Percentiles rank a stretch among this genome's conserved stretches.
These are phyloP conservation scores for Coemansia reversa DNA, from an alignment of 192 early-diverging fungal genomes.

Conservation along the genomic window DNA sequence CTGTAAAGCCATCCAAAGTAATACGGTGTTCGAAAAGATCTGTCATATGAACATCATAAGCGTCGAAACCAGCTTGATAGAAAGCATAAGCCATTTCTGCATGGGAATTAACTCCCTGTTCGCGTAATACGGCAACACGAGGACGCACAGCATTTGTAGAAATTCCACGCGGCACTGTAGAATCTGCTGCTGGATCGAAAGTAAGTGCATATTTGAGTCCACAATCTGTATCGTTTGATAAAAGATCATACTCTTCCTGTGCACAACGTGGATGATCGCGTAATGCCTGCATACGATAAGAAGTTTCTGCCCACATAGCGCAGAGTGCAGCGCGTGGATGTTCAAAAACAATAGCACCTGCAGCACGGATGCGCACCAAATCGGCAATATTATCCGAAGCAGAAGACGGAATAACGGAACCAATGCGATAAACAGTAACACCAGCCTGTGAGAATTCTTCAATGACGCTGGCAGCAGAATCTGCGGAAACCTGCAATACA, in stretches of 20 bases:
- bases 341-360: slow-evolving; percentile 53
- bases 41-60: slow-evolving; percentile 98
- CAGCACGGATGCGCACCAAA: slow-evolving; percentile 56
- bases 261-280: slow-evolving; percentile 91
- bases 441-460: slow-evolving; percentile 40
- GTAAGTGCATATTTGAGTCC: slow-evolving; percentile 80
- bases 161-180: slow-evolving; percentile 20
- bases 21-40: slow-evolving; percentile 75
- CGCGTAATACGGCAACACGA: slow-evolving; percentile 90
- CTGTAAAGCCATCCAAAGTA: slow-evolving; percentile 70
- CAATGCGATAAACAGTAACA: slow-evolving; percentile 63
- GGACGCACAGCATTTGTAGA: slow-evolving; percentile 51
- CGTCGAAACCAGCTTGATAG: slow-evolving; percentile 87
- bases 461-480: slow-evolving; percentile 58
- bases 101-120: slow-evolving; percentile 97
- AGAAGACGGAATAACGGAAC: slow-evolving; percentile 19
- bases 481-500: slow-evolving; percentile 81
- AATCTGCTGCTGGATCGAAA: slow-evolving; percentile 62
- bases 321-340: slow-evolving; percentile 67
- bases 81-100: slow-evolving; percentile 95
- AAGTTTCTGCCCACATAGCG: slow-evolving; percentile 87
- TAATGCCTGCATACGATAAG: slow-evolving; percentile 83
- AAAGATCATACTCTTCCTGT: slow-evolving; percentile 72
- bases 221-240: slow-evolving; percentile 70
- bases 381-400: slow-evolving; percentile 13